Evolutionary conservation across 2,329 filamentous ascomycete species (phyloP), one percentile per base, ranked within the genome.

Genomic region (Zymoseptoria brevis): DNA sequence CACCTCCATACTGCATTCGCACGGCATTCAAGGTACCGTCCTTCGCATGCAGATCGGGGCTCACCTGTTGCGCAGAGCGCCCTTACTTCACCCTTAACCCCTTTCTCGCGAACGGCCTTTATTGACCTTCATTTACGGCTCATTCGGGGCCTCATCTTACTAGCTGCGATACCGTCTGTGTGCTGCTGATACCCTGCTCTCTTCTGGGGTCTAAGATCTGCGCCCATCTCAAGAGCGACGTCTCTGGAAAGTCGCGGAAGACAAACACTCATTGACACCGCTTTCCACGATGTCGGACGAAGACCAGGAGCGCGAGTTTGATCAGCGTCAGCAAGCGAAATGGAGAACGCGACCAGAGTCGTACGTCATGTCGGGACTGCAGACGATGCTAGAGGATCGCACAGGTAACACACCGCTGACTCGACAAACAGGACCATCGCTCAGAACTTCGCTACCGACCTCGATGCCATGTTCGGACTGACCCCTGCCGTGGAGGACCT

Each of bases 381-480:
- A 29, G 26, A 29, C 26, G 26, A 29, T 29, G 26, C 26, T 24
- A 22, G 9, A 24, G 22, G 16, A 29, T 24, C n/a, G 19, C 26
- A 11, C 7, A 29, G 11, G 51, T 8, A 26, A 29, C 50, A 5
- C 8, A 49, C 30, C 24, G 35, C 8, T 30, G 35, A 24, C 53
- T 24, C 30, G 50, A 19, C 19, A 59, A 29, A 53, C 75, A 96
- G 92, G 64, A 94, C 89, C 62, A 86, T 96, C 75, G 92, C 91
- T 57, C 87, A 85, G 68, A 90, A 88, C 72, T 96, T 96, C 77
- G 93, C 90, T 60, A 80, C 85, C 51, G 89, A 93, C 73, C 81
- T 96, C 62, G 88, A 93, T 79, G 87, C 90, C 72, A 87, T 95
- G 67, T 96, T 96, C 79, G 87, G 88, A 70, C 86, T 96, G 71